A percentile compares a stretch with the other conserved stretches of the same genome.
These are phyloP conservation scores for Rosa multiflora DNA, from an alignment of 306 rosid species.

Conservation along the genomic window DNA sequence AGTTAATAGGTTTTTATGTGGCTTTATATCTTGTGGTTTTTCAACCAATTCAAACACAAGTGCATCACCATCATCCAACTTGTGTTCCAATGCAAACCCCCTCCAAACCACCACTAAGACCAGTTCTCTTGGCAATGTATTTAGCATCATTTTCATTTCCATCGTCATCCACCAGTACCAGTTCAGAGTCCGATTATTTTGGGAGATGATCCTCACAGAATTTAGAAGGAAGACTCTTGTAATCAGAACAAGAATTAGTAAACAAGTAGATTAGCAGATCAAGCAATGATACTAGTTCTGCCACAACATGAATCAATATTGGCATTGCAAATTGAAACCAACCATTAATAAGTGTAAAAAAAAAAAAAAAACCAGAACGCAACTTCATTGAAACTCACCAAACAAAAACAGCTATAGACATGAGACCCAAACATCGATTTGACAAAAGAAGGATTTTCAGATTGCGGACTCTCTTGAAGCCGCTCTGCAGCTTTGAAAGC, in stretches of 20 bases:
- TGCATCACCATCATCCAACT: slow-evolving; percentile 82
- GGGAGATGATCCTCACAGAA: slow-evolving; percentile 68
- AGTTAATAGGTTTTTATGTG: neutral
- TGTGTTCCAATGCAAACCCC: slow-evolving; percentile 76
- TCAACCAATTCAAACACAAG: slow-evolving; percentile 66
- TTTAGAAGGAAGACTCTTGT: slow-evolving; percentile 59
- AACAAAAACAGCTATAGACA: slow-evolving; percentile 88
- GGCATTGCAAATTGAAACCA: neutral
- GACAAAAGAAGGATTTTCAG: slow-evolving; percentile 49
- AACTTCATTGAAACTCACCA: slow-evolving; percentile 52
- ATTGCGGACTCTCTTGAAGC: slow-evolving; percentile 42
- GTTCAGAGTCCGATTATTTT: slow-evolving; percentile 24
- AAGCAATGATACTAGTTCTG: neutral
- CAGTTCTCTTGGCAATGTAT: slow-evolving; percentile 55
- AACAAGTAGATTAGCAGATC: slow-evolving; percentile 9
- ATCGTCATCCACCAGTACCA: slow-evolving; percentile 64
- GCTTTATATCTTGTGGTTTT: too few relatives aligned
- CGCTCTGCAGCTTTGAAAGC: slow-evolving; percentile 57
- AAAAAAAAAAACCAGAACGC: neutral
- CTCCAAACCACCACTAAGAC: slow-evolving; percentile 85
- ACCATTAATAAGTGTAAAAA: neutral
- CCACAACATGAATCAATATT: slow-evolving; percentile 5
- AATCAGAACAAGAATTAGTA: slow-evolving; percentile 3
- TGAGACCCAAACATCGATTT: slow-evolving; percentile 86
- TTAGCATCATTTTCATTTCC: slow-evolving; percentile 49